Evolutionary conservation across 2,329 filamentous ascomycete species (phyloP).

Genomic region (Aspergillus glaucus): DNA sequence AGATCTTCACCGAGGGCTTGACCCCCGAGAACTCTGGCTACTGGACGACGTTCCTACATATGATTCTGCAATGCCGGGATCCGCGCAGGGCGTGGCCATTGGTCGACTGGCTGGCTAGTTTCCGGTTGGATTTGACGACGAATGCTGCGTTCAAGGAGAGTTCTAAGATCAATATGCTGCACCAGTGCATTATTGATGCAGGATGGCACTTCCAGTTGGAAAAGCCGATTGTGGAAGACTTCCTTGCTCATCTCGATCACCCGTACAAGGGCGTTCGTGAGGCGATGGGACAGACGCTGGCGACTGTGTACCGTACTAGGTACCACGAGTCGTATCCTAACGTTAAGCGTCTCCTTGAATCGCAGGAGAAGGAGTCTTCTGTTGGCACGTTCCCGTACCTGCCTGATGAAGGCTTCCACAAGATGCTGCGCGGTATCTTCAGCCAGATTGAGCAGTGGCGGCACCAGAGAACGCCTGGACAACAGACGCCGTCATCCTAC

Average conservation of each 20-base stretch:
- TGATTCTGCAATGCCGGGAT: constrained; percentile 82
- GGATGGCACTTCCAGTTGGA: constrained; percentile 96
- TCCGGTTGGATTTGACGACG: constrained; percentile 86
- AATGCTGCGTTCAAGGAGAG: constrained; percentile 99
- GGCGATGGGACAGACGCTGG: constrained; percentile 83
- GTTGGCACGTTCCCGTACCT: constrained; percentile 80
- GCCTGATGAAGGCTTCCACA: constrained; percentile 66
- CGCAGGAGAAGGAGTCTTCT: constrained; percentile 72
- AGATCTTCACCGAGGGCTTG: constrained; percentile 81
- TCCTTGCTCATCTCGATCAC: constrained; percentile 86
- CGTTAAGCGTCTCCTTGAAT: constrained; percentile 66
- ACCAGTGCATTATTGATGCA: constrained; percentile 77
- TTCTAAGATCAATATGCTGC: constrained; percentile 85
- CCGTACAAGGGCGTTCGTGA: constrained; percentile 97
- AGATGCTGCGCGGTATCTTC: constrained; percentile 70
- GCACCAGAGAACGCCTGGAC: constrained; percentile 71
- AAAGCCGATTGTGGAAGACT: constrained; percentile 80
- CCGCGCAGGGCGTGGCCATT: constrained; percentile 82
- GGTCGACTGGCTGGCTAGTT: constrained; percentile 72
- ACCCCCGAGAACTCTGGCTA: constrained; percentile 93
- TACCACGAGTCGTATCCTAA: constrained; percentile 92
- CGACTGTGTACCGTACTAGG: constrained; percentile 79
- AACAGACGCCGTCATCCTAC: constrained; percentile 89
- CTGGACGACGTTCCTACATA: constrained; percentile 89
- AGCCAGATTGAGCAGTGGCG: constrained; percentile 79